These are phyloP conservation scores for Hyphopichia fennica DNA, from an alignment of 1,139 yeast species.

Conservation along the genomic window DNA sequence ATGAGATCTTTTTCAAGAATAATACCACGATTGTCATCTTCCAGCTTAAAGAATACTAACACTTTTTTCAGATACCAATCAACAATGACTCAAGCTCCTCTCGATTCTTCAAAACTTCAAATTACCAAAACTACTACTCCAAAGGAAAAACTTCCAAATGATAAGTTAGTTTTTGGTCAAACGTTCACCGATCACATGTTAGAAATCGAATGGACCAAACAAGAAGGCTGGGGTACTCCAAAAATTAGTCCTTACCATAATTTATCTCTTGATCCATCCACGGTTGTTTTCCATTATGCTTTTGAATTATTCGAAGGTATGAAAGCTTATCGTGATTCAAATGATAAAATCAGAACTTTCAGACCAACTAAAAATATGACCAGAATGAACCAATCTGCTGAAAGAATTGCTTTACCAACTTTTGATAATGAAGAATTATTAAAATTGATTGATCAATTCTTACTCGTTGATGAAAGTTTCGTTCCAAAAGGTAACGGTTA, in stretches of 20 bases:
- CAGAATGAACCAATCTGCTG: conserved; percentile 86
- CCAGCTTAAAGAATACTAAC: background rate
- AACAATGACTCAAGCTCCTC: conserved; percentile 19
- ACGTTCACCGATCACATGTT: conserved; percentile 90
- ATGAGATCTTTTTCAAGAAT: conserved; percentile 1
- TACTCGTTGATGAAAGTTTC: conserved; percentile 69
- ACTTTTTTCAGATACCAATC: conserved; percentile 2
- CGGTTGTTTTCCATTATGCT: conserved; percentile 90
- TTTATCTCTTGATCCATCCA: conserved; percentile 76
- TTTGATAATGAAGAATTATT: conserved; percentile 78
- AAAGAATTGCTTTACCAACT: conserved; percentile 81
- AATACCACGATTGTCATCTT: background rate
- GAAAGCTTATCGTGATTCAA: conserved; percentile 81
- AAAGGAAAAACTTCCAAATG: conserved; percentile 67
- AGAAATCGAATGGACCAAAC: conserved; percentile 77
- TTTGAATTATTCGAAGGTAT: conserved; percentile 95
- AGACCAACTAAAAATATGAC: conserved; percentile 90
- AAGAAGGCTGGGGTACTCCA: conserved; percentile 83
- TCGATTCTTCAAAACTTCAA: conserved; percentile 69
- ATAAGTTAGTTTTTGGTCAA: conserved; percentile 80
- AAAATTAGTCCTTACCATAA: conserved; percentile 82
- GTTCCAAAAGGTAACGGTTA: conserved; percentile 86
- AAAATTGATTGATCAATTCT: conserved; percentile 72
- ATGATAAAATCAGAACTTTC: conserved; percentile 75
- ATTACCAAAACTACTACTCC: conserved; percentile 61